These are phyloP conservation scores for Sporisorium iseilematis-ciliati DNA, from an alignment of 1,284 basidiomycete genomes.

Conservation along the genomic window DNA sequence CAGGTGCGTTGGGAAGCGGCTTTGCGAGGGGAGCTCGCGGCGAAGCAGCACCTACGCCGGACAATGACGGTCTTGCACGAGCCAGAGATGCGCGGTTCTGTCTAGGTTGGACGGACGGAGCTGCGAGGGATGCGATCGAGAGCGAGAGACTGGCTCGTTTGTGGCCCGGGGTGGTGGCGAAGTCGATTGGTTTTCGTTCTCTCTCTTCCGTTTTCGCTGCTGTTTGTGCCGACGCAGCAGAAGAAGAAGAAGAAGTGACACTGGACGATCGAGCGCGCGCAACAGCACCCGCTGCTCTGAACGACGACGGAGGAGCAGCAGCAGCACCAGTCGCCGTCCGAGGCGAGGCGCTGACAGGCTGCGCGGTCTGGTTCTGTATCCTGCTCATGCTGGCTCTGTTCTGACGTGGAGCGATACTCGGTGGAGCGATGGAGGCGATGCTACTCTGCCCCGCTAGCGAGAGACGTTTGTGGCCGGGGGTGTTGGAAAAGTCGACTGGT, in stretches of 20 bases:
- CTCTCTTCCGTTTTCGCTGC: not conserved
- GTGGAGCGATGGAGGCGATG: constrained; percentile 18
- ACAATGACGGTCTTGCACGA: constrained; percentile 1
- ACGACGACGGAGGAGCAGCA: not conserved
- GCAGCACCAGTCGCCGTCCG: not conserved
- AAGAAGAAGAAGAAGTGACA: not conserved
- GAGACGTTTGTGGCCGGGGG: constrained; percentile 53
- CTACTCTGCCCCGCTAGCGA: not conserved
- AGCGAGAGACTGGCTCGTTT: constrained; percentile 35
- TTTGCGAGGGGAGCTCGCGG: not conserved
- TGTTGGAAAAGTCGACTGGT: constrained; percentile 49
- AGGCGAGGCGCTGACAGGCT: not conserved
- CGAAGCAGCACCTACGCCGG: not conserved
- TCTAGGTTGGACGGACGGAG: constrained; percentile 41
- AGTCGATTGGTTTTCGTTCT: constrained; percentile 33
- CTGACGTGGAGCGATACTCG: constrained; percentile 14
- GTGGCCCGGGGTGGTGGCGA: constrained; percentile 52
- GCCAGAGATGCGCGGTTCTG: constrained; percentile 41
- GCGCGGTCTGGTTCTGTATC: too few relatives aligned
- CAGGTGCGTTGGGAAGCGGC: not conserved
- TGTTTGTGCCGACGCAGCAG: not conserved
- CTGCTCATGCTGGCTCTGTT: constrained; percentile 31
- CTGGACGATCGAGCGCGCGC: not conserved
- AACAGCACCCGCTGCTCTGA: not conserved
- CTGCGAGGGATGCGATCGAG: constrained; percentile 38